Conservation (phyloP, 306 rosid genomes). For the Astragalus glycyphyllos region DNA sequence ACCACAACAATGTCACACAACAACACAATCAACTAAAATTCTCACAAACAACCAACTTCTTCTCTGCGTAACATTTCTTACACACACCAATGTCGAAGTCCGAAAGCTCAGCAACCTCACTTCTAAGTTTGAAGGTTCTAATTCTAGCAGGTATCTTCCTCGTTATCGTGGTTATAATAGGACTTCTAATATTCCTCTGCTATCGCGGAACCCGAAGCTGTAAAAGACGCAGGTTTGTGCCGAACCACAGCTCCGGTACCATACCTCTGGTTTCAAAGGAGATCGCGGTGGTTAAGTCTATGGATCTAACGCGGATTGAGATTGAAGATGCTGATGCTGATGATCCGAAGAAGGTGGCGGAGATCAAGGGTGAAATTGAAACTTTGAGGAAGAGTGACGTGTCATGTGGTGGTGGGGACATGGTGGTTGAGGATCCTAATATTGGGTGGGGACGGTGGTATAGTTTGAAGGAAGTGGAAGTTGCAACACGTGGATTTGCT, state of each 20-base stretch:
- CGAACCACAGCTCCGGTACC: conserved; percentile 80
- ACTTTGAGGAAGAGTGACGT: conserved; percentile 49
- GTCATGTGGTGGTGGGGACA: conserved; percentile 56
- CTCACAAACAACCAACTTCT: conserved; percentile 22
- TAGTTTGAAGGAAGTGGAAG: conserved; percentile 71
- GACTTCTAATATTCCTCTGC: conserved; percentile 60
- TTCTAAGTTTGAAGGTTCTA: conserved; percentile 60
- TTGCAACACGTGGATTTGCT: conserved; percentile 75
- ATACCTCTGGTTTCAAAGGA: conserved; percentile 83
- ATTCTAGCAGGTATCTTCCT: conserved; percentile 53
- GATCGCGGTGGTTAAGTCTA: conserved; percentile 65
- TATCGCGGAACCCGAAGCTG: conserved; percentile 50
- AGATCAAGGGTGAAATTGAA: conserved; percentile 42
- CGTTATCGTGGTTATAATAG: conserved; percentile 43
- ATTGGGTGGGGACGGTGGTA: conserved; percentile 99
- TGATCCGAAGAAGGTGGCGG: conserved; percentile 49
- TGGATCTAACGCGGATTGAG: conserved; percentile 49
- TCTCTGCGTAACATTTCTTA: background rate
- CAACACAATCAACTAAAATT: background rate
- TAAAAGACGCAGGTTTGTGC: conserved; percentile 47
- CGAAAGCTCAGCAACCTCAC: conserved; percentile 40
- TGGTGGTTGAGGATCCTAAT: conserved; percentile 55
- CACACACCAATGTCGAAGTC: conserved; percentile 56
- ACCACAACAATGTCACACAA: background rate
- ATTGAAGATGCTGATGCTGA: conserved; percentile 31